A percentile compares a stretch with the other conserved stretches of the same genome.
Evolutionary conservation across 345 rosid species (phyloP).

Genomic region (Moricandia arvensis): DNA sequence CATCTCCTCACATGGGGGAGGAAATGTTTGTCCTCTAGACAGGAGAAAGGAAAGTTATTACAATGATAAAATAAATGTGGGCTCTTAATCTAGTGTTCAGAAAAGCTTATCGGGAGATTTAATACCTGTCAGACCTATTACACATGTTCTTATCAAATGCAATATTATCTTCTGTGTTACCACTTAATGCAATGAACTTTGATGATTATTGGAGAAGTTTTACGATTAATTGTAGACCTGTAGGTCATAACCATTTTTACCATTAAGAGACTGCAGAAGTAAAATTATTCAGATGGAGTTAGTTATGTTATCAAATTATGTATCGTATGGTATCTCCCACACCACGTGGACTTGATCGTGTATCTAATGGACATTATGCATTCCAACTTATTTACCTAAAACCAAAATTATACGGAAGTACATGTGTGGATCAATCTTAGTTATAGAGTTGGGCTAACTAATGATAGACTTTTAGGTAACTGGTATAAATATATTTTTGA

Average conservation of each 20-base stretch:
- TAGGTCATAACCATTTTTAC: not conserved
- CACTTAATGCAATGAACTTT: conserved; percentile 37
- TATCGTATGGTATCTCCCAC: not conserved
- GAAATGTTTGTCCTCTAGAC: conserved; percentile 36
- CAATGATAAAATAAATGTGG: not conserved
- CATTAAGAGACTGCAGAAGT: conserved; percentile 2
- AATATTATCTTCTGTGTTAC: conserved; percentile 19
- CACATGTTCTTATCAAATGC: conserved; percentile 25
- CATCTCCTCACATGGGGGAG: conserved; percentile 41
- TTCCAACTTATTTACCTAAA: not conserved
- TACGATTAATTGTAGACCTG: not conserved
- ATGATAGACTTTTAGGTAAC: not conserved
- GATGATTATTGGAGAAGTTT: conserved; percentile 1
- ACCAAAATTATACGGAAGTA: not conserved
- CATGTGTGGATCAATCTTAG: conserved; percentile 3
- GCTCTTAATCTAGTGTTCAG: conserved; percentile 9
- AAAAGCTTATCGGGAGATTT: conserved; percentile 25
- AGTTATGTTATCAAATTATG: not conserved
- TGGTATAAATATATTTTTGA: not conserved
- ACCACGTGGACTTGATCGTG: conserved; percentile 3
- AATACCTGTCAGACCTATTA: conserved; percentile 21
- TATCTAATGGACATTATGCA: not conserved
- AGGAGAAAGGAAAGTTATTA: not conserved
- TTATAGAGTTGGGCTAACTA: conserved; percentile 1
- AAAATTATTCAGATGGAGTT: not conserved